Conservation (phyloP, 2,329 filamentous ascomycete genomes). For the Colletotrichum phormii region DNA sequence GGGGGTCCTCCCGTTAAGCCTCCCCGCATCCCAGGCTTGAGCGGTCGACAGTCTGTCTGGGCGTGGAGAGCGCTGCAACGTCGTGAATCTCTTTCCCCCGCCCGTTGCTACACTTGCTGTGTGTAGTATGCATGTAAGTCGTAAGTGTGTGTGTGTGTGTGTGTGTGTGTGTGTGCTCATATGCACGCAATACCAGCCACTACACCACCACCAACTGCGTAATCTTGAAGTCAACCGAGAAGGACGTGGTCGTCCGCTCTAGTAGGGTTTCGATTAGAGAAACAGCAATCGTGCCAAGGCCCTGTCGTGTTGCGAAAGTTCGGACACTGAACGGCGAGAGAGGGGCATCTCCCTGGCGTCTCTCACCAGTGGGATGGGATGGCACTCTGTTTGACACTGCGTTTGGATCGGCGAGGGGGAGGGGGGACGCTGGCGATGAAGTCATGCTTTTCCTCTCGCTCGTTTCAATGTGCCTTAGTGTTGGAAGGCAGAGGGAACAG, state of each 20-base stretch:
- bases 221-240: not conserved
- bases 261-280: not conserved
- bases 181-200: not conserved
- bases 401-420: constrained; percentile 10
- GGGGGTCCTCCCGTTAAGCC: not conserved
- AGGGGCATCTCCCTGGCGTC: not conserved
- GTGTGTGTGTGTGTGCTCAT: not conserved
- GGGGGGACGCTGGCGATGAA: not conserved
- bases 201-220: not conserved
- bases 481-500: not conserved
- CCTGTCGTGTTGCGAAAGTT: constrained; percentile 24
- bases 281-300: constrained; percentile 16
- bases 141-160: too few relatives aligned
- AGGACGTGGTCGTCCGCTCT: not conserved
- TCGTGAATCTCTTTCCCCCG: not conserved
- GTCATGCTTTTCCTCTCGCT: not conserved
- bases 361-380: constrained; percentile 24
- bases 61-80: not conserved
- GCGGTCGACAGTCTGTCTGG: not conserved
- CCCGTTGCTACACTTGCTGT: not conserved
- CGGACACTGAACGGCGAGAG: not conserved
- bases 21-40: constrained; percentile 6
- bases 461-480: not conserved
- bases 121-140: not conserved
- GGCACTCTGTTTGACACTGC: constrained; percentile 12